Evolutionary conservation across 2,329 filamentous ascomycete genomes (phyloP).

Genomic region (Nannizziopsis barbatae): DNA sequence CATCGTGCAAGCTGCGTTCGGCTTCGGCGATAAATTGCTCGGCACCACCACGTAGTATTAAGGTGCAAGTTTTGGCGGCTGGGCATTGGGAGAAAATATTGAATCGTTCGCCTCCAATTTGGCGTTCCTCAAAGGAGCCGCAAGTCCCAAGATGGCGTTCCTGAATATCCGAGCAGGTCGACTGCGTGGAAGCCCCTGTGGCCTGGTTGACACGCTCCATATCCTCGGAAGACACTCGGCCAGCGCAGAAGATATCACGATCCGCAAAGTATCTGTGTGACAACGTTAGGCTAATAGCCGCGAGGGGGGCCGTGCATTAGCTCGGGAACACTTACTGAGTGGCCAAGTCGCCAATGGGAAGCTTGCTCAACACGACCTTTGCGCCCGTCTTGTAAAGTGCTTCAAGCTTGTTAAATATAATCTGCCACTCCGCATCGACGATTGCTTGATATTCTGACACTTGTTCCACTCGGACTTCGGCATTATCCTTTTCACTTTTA

Average conservation of each 20-base stretch:
- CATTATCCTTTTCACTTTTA: conserved; percentile 99
- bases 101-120: conserved; percentile 94
- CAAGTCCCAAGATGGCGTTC: conserved; percentile 82
- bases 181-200: conserved; percentile 83
- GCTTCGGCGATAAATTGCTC: conserved; percentile 99
- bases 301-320: not conserved
- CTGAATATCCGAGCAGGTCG: conserved; percentile 91
- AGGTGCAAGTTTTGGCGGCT: conserved; percentile 88
- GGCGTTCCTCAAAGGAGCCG: conserved; percentile 82
- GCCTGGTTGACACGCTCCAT: conserved; percentile 94
- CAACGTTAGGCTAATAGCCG: not conserved
- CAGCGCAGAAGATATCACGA: conserved; percentile 95
- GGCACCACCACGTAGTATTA: conserved; percentile 86
- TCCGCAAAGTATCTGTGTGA: conserved; percentile 68
- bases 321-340: conserved; percentile 60
- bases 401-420: conserved; percentile 99
- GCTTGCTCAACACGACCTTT: conserved; percentile 92
- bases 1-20: conserved; percentile 92
- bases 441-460: conserved; percentile 99
- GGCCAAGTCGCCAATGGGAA: conserved; percentile 92
- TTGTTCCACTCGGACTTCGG: conserved; percentile 93
- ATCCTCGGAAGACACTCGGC: conserved; percentile 80
- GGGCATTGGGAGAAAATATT: conserved; percentile 98
- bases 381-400: conserved; percentile 85
- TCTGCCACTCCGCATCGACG: conserved; percentile 98